phyloP scores from a whole-genome alignment of 2,329 filamentous ascomycete genomes.

The Truncatella angustata region DNA sequence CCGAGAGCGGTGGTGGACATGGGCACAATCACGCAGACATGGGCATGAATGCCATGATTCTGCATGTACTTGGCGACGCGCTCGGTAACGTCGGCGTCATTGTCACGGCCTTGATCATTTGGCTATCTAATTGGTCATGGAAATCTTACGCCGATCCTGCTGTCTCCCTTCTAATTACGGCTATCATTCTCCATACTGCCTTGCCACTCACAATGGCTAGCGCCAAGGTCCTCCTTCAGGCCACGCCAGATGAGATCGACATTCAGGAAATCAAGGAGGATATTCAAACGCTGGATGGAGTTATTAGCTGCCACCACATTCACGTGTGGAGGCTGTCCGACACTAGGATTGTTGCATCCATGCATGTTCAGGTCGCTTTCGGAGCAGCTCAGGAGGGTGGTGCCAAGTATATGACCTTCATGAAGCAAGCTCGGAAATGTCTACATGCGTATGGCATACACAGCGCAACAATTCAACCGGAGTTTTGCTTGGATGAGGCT shows the following conservation, averaged over 20 bases:
- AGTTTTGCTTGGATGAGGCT: conserved; percentile 63
- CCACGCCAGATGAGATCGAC: conserved; percentile 83
- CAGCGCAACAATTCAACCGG: conserved; percentile 94
- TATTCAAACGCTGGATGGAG: conserved; percentile 79
- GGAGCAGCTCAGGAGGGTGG: conserved; percentile 79
- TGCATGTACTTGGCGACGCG: conserved; percentile 78
- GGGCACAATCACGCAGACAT: conserved; percentile 83
- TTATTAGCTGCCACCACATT: conserved; percentile 89
- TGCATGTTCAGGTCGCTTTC: conserved; percentile 91
- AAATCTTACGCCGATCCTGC: conserved; percentile 86
- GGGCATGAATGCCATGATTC: conserved; percentile 87
- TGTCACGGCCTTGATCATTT: conserved; percentile 80
- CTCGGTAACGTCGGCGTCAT: conserved; percentile 87
- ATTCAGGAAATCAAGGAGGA: conserved; percentile 91
- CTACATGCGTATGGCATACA: conserved; percentile 96
- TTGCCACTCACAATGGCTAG: conserved; percentile 78
- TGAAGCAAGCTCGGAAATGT: conserved; percentile 78
- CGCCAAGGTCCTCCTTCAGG: conserved; percentile 87
- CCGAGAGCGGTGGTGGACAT: conserved; percentile 49
- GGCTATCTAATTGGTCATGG: conserved; percentile 79
- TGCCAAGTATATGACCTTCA: conserved; percentile 86
- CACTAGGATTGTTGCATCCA: conserved; percentile 86
- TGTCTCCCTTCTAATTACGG: conserved; percentile 90
- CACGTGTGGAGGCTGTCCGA: conserved; percentile 98
- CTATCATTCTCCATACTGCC: conserved; percentile 71